Evolutionary conservation across 768 basidiomycete species (phyloP), one percentile per base, ranked within the genome.

Genomic region (Lentinula boryana): DNA sequence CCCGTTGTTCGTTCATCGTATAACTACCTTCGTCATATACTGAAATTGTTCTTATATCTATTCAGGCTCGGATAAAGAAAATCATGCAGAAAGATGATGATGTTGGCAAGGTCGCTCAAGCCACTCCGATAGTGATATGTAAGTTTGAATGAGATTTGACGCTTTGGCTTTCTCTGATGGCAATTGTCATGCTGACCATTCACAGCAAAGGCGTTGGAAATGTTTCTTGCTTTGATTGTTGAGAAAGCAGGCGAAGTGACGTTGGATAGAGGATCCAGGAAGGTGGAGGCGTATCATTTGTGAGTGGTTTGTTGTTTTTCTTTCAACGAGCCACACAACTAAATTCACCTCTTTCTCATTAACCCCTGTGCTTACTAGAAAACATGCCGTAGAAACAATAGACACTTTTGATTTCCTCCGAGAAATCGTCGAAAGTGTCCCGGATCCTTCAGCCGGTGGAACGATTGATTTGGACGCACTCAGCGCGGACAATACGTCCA

Each of bases 41-140:
- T 27, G 57, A 18, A 36, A 54, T 12, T 9, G 16, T 16, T 53
- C 58, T 35, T 56, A 56, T 54, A 36, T 38, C 52, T 21, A 21
- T 18, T 3, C 65, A 96, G 95, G 95, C 96, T 3, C 88, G 96
- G 49, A 98, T 98, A 78, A 98, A 98, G 82, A 92, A 93, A 78
- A 97, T 98, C 60, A 98, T 98, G 93, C 96, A 98, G 78, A 94
- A 95, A 71, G 96, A 98, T 70, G 96, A 98, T 70, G 96, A 98
- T 70, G 96, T 98, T 18, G 96, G 96, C 61, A 98, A 98, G 72
- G 93, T 98, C 35, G 94, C 96, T 2, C 93, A 95, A 70, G 95
- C 93, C 31, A 96, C 95, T 4, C 96, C 96, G 0, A 84, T 98
- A 62, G 92, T 98, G 61, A 97, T 98, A 67, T 98, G 96, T 97